Percentiles rank a stretch among this genome's conserved stretches.
These are phyloP conservation scores for Nothomitra cinnamomea DNA, from an alignment of 2,329 filamentous ascomycete species.

Conservation along the genomic window DNA sequence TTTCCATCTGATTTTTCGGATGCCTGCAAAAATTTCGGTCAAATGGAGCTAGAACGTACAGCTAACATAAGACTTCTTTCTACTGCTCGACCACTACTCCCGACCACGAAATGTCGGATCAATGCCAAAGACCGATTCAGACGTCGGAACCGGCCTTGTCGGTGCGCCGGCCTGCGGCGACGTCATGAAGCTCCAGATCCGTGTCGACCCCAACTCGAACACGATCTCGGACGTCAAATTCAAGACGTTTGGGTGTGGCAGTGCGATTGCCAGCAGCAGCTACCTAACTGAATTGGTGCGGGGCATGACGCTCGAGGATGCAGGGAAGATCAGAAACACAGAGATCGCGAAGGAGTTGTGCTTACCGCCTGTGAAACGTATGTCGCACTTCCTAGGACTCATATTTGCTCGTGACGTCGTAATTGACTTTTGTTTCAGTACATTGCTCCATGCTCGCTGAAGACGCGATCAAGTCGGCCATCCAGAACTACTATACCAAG, in stretches of 20 bases:
- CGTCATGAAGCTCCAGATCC: slow-evolving; percentile 88
- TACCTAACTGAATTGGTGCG: slow-evolving; percentile 90
- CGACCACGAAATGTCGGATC: slow-evolving; percentile 63
- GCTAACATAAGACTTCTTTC: slow-evolving; percentile 3
- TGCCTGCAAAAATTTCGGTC: no score
- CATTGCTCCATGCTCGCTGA: slow-evolving; percentile 89
- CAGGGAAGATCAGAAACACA: slow-evolving; percentile 82
- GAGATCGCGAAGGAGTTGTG: slow-evolving; percentile 96
- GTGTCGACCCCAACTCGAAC: slow-evolving; percentile 73
- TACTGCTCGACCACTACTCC: slow-evolving; percentile 64
- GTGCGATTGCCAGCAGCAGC: slow-evolving; percentile 83
- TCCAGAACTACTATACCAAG: slow-evolving; percentile 82
- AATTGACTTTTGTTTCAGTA: slow-evolving; percentile 33
- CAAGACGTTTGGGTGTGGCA: slow-evolving; percentile 94
- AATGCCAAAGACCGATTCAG: slow-evolving; percentile 60
- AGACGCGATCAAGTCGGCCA: slow-evolving; percentile 83
- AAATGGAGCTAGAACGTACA: not conserved
- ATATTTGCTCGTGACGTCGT: slow-evolving; percentile 13
- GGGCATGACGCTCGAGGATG: slow-evolving; percentile 93
- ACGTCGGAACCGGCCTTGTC: slow-evolving; percentile 84
- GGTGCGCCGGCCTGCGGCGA: slow-evolving; percentile 82
- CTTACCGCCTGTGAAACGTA: slow-evolving; percentile 72
- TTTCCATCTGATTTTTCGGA: no score
- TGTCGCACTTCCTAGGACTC: slow-evolving; percentile 21
- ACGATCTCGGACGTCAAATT: slow-evolving; percentile 92